Evolutionary conservation across 352 stramenopile species (phyloP).

Genomic region (Plasmopara muralis): DNA sequence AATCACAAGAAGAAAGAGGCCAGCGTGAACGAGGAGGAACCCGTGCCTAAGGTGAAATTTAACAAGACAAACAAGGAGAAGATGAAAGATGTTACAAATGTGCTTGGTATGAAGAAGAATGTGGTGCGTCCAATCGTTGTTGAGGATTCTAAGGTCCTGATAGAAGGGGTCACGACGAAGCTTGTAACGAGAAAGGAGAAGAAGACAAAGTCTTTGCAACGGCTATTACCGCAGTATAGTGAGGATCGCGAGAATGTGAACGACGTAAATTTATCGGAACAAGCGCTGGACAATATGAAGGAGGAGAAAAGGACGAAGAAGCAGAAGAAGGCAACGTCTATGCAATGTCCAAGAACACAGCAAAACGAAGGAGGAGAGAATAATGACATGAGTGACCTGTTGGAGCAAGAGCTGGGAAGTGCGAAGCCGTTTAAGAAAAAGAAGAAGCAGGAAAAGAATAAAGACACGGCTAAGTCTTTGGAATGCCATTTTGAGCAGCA

Average conservation of each 20-base stretch:
- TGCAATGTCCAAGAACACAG: no score
- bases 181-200: no score
- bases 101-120: conserved; percentile 6
- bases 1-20: conserved; percentile 22
- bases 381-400: not conserved
- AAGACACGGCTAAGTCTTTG: not conserved
- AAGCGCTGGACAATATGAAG: not conserved
- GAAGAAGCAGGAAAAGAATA: conserved; percentile 8
- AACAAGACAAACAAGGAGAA: conserved; percentile 7
- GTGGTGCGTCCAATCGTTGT: conserved; percentile 9
- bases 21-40: conserved; percentile 20
- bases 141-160: conserved; percentile 1
- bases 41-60: conserved; percentile 32
- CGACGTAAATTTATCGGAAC: no score
- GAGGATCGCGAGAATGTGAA: no score
- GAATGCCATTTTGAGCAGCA: not conserved
- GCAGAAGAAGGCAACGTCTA: conserved; percentile 4
- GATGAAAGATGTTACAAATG: no score
- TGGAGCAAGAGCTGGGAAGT: conserved; percentile 6
- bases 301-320: conserved; percentile 9
- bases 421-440: conserved; percentile 2
- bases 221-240: no score
- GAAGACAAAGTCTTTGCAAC: no score
- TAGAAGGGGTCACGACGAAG: no score
- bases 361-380: no score